Conservation (phyloP, 2,329 filamentous ascomycete species). For the Pseudopyrenochaeta lycopersici region DNA sequence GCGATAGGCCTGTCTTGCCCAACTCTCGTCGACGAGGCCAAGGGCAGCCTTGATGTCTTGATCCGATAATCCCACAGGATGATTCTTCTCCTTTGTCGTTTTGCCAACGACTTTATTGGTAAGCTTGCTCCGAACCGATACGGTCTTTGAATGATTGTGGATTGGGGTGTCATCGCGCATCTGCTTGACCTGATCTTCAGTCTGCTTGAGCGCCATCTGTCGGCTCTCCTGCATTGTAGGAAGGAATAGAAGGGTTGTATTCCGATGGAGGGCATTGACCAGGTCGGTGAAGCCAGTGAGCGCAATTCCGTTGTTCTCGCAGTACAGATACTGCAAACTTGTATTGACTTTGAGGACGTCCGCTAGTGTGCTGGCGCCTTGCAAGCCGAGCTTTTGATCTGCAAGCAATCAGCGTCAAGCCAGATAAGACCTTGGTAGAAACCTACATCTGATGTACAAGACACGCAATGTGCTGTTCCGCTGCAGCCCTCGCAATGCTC, state of each 20-base stretch:
- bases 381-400: conserved; percentile 73
- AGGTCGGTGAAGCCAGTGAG: conserved; percentile 75
- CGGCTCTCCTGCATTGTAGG: conserved; percentile 71
- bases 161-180: conserved; percentile 54
- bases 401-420: conserved; percentile 20
- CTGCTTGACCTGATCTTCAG: conserved; percentile 64
- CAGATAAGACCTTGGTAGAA: no score
- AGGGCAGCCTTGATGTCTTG: conserved; percentile 61
- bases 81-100: conserved; percentile 31
- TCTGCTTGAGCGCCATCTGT: conserved; percentile 67
- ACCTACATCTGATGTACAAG: conserved; percentile 66
- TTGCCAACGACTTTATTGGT: conserved; percentile 41
- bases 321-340: conserved; percentile 71
- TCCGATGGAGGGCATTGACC: conserved; percentile 73
- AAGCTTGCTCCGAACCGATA: conserved; percentile 46
- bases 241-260: conserved; percentile 69
- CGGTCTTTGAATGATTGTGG: conserved; percentile 36
- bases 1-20: conserved; percentile 59
- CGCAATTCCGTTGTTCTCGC: conserved; percentile 76
- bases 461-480: conserved; percentile 69
- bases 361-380: conserved; percentile 74
- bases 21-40: conserved; percentile 58
- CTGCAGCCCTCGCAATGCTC: conserved; percentile 70
- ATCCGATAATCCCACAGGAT: conserved; percentile 49
- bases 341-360: conserved; percentile 73